A percentile compares a stretch with the other conserved stretches of the same genome.
phyloP scores from a whole-genome alignment of 441 rosid species.

The Daphne laureola region DNA sequence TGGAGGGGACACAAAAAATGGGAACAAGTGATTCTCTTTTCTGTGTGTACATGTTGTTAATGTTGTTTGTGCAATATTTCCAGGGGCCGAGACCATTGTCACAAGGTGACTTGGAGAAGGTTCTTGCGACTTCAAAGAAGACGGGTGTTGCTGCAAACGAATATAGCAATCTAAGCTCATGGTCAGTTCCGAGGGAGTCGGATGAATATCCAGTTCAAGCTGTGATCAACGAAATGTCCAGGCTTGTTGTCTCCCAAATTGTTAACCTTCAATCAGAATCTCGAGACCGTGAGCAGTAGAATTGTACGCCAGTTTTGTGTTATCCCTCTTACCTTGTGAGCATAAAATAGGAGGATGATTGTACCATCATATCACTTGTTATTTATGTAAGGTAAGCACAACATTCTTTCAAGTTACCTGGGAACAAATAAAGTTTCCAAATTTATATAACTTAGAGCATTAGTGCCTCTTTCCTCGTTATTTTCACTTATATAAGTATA shows the following conservation, averaged over 20 bases:
- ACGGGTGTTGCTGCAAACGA: slow-evolving; percentile 75
- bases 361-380: too few species aligned
- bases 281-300: slow-evolving; percentile 25
- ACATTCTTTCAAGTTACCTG: too few species aligned
- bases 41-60: not conserved
- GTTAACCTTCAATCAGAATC: slow-evolving; percentile 60
- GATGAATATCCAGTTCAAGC: slow-evolving; percentile 70
- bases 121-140: slow-evolving; percentile 54
- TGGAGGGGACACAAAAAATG: too few species aligned
- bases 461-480: too few species aligned
- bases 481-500: too few species aligned
- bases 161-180: slow-evolving; percentile 49
- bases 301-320: too few species aligned
- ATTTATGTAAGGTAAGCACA: too few species aligned
- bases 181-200: slow-evolving; percentile 42
- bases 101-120: slow-evolving; percentile 63
- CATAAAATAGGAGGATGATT: too few species aligned
- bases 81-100: slow-evolving; percentile 71
- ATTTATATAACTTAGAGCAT: too few species aligned
- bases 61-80: not conserved
- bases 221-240: slow-evolving; percentile 75
- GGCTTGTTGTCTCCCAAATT: slow-evolving; percentile 67
- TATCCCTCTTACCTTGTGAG: too few species aligned
- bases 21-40: too few species aligned
- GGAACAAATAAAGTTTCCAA: too few species aligned